These are phyloP conservation scores for Apiotrichum sp. DNA, from an alignment of 1,284 basidiomycete species.

Conservation along the genomic window DNA sequence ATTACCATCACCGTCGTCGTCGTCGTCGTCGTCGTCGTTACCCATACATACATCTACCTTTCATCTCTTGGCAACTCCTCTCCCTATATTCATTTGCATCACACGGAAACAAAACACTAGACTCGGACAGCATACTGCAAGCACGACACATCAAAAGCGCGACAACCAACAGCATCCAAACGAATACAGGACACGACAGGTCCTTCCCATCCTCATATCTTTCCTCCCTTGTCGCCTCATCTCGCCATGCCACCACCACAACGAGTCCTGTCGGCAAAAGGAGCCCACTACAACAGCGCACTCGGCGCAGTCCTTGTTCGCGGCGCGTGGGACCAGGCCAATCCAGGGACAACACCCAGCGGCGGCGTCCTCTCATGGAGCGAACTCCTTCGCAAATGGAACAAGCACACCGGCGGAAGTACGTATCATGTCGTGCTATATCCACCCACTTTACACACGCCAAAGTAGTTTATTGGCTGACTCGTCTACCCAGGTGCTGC, in stretches of 20 bases:
- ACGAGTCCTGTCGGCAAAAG: slow-evolving; percentile 25
- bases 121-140: too few species aligned
- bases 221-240: not conserved
- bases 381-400: slow-evolving; percentile 77
- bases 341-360: slow-evolving; percentile 60
- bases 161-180: slow-evolving; percentile 1
- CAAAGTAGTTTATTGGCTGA: too few species aligned
- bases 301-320: slow-evolving; percentile 39
- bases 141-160: not conserved
- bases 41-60: too few species aligned
- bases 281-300: slow-evolving; percentile 35
- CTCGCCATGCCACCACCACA: not conserved
- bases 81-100: too few species aligned
- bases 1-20: too few species aligned
- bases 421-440: slow-evolving; percentile 21
- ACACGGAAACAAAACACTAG: too few species aligned
- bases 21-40: too few species aligned
- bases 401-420: slow-evolving; percentile 65
- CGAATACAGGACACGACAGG: slow-evolving; percentile 3
- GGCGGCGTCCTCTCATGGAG: slow-evolving; percentile 62
- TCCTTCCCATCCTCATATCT: not conserved
- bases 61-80: too few species aligned
- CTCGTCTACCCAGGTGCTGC: too few species aligned
- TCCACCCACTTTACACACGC: too few species aligned
- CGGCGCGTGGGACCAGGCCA: slow-evolving; percentile 41